These are phyloP conservation scores for Calonectria montana DNA, from an alignment of 2,329 filamentous ascomycete species.

Conservation along the genomic window DNA sequence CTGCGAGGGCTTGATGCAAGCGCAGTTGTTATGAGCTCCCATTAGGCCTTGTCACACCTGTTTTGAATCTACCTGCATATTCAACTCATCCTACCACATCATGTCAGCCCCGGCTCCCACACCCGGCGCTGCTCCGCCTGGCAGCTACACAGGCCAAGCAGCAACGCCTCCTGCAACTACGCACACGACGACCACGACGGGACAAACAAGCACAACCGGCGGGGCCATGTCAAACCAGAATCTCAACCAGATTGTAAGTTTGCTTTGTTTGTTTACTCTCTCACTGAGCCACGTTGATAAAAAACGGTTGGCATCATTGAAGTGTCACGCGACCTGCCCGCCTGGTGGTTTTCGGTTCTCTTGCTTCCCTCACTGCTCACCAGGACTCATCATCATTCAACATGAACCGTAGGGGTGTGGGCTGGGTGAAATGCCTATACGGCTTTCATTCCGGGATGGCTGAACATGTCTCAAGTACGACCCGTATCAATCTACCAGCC, in stretches of 20 bases:
- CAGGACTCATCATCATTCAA: neutral
- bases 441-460: neutral
- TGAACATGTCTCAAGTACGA: neutral
- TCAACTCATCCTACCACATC: slow-evolving; percentile 11
- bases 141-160: slow-evolving; percentile 47
- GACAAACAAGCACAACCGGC: slow-evolving; percentile 48
- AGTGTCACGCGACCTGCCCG: neutral
- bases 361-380: neutral
- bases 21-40: slow-evolving; percentile 22
- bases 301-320: neutral
- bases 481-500: neutral
- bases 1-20: slow-evolving; percentile 3
- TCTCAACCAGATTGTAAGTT: slow-evolving; percentile 92
- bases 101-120: slow-evolving; percentile 51
- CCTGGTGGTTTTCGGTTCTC: neutral
- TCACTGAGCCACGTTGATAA: neutral
- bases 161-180: slow-evolving; percentile 48
- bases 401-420: neutral
- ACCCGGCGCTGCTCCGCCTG: slow-evolving; percentile 44
- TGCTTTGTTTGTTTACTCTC: slow-evolving; percentile 33
- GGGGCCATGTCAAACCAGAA: slow-evolving; percentile 82
- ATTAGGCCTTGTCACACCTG: neutral
- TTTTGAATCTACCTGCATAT: neutral
- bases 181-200: slow-evolving; percentile 38
- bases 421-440: neutral